Percentiles rank a stretch among this genome's conserved stretches.
Evolutionary conservation across 176 grass and related monocot genomes (phyloP).

Genomic region (Pontederia paniculata): DNA sequence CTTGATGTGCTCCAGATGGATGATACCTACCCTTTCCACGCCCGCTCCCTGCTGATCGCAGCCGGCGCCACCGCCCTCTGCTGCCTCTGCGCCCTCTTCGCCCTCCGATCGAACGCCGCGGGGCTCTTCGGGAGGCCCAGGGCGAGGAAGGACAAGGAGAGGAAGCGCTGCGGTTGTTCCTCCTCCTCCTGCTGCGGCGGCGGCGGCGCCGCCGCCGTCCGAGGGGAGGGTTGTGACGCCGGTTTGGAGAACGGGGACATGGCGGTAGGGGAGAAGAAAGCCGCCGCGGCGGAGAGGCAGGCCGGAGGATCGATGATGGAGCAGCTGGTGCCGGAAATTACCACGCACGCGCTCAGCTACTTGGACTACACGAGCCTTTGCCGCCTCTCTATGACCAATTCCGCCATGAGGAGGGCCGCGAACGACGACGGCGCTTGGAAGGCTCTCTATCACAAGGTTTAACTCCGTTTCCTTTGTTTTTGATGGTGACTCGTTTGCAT

Average conservation of each 20-base stretch:
- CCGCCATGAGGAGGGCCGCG: slow-evolving; percentile 86
- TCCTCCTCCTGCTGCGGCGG: slow-evolving; percentile 10
- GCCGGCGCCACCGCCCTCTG: slow-evolving; percentile 55
- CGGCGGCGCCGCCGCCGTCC: slow-evolving; percentile 5
- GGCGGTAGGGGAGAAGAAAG: slow-evolving; percentile 33
- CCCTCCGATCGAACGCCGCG: slow-evolving; percentile 24
- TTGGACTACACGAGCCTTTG: slow-evolving; percentile 92
- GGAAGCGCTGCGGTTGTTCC: slow-evolving; percentile 9
- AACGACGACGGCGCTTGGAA: slow-evolving; percentile 97
- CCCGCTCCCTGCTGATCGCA: slow-evolving; percentile 60
- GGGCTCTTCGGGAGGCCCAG: slow-evolving; percentile 11
- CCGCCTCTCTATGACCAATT: slow-evolving; percentile 95
- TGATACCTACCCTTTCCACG: slow-evolving; percentile 4
- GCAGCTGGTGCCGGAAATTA: slow-evolving; percentile 96
- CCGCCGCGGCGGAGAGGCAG: slow-evolving; percentile 1
- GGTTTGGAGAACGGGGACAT: slow-evolving; percentile 39
- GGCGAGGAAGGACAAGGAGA: background rate
- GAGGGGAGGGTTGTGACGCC: background rate
- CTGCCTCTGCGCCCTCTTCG: slow-evolving; percentile 46
- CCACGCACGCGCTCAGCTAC: slow-evolving; percentile 91
- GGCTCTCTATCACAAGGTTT: slow-evolving; percentile 73
- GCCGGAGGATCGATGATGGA: slow-evolving; percentile 87
- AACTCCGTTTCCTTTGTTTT: background rate
- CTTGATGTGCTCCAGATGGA: slow-evolving; percentile 48
- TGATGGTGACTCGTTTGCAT: background rate